These are phyloP conservation scores for Didymosphaeria variabile DNA, from an alignment of 2,329 filamentous ascomycete genomes.

Conservation along the genomic window DNA sequence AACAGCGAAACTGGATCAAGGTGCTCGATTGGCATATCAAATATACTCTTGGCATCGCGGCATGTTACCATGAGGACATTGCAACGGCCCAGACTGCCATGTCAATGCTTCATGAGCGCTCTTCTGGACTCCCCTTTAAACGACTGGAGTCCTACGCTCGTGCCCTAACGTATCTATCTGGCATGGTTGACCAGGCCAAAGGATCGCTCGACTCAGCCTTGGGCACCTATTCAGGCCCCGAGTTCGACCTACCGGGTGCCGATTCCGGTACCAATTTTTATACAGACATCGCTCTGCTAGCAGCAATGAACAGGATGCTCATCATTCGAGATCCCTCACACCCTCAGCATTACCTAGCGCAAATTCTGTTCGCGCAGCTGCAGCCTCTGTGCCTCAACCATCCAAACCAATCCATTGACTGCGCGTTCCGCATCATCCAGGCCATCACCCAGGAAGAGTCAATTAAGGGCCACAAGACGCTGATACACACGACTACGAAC, in stretches of 20 bases:
- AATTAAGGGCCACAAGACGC: slow-evolving; percentile 80
- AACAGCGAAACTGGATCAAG: slow-evolving; percentile 68
- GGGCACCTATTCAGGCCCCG: slow-evolving; percentile 68
- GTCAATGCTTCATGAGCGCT: slow-evolving; percentile 29
- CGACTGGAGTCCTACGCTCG: slow-evolving; percentile 57
- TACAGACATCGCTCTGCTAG: slow-evolving; percentile 57
- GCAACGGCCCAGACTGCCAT: slow-evolving; percentile 49
- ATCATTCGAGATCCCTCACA: slow-evolving; percentile 54
- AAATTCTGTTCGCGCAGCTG: slow-evolving; percentile 70
- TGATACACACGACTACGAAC: slow-evolving; percentile 65
- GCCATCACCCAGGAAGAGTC: slow-evolving; percentile 70
- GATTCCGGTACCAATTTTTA: slow-evolving; percentile 34
- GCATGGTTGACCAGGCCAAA: slow-evolving; percentile 78
- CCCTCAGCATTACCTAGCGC: slow-evolving; percentile 62
- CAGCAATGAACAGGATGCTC: slow-evolving; percentile 58
- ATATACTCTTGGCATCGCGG: slow-evolving; percentile 74
- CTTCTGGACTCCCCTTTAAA: slow-evolving; percentile 54
- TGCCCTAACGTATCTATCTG: slow-evolving; percentile 75
- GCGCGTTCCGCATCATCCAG: slow-evolving; percentile 79
- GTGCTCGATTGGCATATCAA: slow-evolving; percentile 74
- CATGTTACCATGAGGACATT: slow-evolving; percentile 77
- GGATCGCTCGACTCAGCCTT: slow-evolving; percentile 77
- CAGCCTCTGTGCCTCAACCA: slow-evolving; percentile 74
- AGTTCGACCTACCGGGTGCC: slow-evolving; percentile 62
- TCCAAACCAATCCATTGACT: slow-evolving; percentile 76